Base-by-base conservation (phyloP, 1,284 basidiomycete genomes). In the Sanghuangporus sanghuang region DNA sequence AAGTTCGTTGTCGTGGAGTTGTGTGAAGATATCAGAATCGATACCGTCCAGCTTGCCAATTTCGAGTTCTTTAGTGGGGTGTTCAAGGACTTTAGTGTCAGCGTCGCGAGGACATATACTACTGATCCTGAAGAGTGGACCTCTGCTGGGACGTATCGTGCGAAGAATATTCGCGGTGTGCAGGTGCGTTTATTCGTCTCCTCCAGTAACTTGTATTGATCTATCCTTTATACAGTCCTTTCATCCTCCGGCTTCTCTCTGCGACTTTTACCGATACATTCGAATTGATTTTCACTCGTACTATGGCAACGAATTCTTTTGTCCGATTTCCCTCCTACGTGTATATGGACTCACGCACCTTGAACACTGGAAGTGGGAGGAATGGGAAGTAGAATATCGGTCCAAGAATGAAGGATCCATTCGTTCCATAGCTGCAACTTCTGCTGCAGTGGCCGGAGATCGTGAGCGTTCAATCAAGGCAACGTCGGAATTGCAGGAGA, bases 41-140 rank as follows among this genome's bases (percentile, higher is more conserved):
- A 99, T 74, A 96, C 95, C 0, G 85, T 99, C 57, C 95, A 98
- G 72, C 78, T 99, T 6, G 96, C 95, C 60, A 97, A 98, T 71
- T 97, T 93, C 74, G 96, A 99, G 77, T 98, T 98, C 78, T 99
- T 98, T 78, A 95, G 92, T 69, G 95, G 96, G 9, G 92, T 98
- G 58, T 97, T 99, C 78, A 92, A 93, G 74, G 91, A 95, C 60
- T 92, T 99, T 67, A 83, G 83, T 2, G 89, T 99, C 50, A 92
- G 90, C 70, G 93, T 94, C 1, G 87, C 92, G 5, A 90, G 92
- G 73, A 90, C 84, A 58, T 85, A 86, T 68, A 79, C 81, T 18
- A 80, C 77, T 6, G 85, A 87, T 42, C 77, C 84, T 23, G 85
- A 88, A 18, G 87, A 82, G 21, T 93, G 91, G 81, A 87, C 83